Evolutionary conservation across 2,329 filamentous ascomycete genomes (phyloP).

Genomic region (Trichoderma gracile): DNA sequence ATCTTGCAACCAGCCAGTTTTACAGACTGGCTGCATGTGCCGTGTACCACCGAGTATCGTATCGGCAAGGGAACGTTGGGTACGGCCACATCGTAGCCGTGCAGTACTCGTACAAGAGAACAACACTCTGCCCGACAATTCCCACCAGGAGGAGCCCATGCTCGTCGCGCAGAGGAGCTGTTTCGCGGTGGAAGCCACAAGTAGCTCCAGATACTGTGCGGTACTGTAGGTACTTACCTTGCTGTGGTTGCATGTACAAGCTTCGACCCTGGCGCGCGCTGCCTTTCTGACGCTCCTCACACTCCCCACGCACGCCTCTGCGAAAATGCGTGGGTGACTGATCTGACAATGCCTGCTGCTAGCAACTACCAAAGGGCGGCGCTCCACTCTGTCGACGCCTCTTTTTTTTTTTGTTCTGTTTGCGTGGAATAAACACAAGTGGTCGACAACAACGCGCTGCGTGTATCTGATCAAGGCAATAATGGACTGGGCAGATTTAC

Average conservation of each 20-base stretch:
- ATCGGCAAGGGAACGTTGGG: no score
- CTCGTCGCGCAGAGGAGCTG: conserved; percentile 6
- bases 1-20: background rate
- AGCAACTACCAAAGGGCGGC: background rate
- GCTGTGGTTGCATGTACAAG: no score
- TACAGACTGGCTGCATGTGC: conserved; percentile 1
- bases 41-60: background rate
- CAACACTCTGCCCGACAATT: no score
- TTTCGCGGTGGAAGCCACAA: background rate
- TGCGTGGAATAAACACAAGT: background rate
- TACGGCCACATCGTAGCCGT: no score
- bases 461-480: background rate
- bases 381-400: conserved; percentile 19
- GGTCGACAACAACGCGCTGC: background rate
- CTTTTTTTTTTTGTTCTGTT: conserved; percentile 7
- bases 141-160: conserved; percentile 4
- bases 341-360: background rate
- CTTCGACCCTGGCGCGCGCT: conserved; percentile 2
- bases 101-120: no score
- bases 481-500: background rate
- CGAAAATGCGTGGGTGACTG: background rate
- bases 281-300: background rate
- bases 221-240: background rate
- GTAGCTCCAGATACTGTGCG: conserved; percentile 12
- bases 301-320: conserved; percentile 19